Base-by-base conservation (phyloP, 2,329 filamentous ascomycete species). In the Hawksworthiomyces lignivorus region DNA sequence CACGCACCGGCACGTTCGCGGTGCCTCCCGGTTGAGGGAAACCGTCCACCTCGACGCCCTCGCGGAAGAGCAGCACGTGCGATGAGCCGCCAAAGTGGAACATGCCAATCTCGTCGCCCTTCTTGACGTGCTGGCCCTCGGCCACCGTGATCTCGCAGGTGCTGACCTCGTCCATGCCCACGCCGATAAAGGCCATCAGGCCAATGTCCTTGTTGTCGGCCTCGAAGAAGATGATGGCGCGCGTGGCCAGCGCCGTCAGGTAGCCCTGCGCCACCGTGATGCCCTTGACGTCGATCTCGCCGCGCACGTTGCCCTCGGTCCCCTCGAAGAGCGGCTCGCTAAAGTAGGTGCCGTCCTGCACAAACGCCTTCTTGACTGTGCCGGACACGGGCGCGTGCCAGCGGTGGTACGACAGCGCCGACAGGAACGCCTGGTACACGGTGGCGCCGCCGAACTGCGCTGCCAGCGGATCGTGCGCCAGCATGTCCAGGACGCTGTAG, bases 41-140 rank as follows among this genome's bases (percentile, higher is more conserved):
- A 2, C 56, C 58, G n/a, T 63, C 56, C 0, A 77, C 46, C 41
- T 67, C 62, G 24, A 81, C 73, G 0, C 65, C 70, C 48, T 72
- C 68, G 20, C 74, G 61, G 62, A 87, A 87, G 3, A 88, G 54
- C 50, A 87, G 54, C 51, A 80, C 84, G 55, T 85, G 77, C 2
- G 77, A 78, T 7, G 74, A 81, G 0, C 84, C 84, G n/a, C 84
- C 84, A 56, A 82, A 87, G 55, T 88, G 84, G 60, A 88, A 88
- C 82, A 86, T 87, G 31, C 84, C 84, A 29, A 80, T 67, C 62
- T 87, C 64, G 5, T 87, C 74, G 1, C 84, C 84, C 66, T 87
- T 87, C 39, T 67, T 66, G 14, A 88, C 55, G 39, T 70, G 68
- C 55, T 87, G 70, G 0, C 81, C 82, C 54, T 80, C 73, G 51